Evolutionary conservation across 2,329 filamentous ascomycete genomes (phyloP), one percentile per base, ranked within the genome.

Genomic region (Lachnellula suecica): DNA sequence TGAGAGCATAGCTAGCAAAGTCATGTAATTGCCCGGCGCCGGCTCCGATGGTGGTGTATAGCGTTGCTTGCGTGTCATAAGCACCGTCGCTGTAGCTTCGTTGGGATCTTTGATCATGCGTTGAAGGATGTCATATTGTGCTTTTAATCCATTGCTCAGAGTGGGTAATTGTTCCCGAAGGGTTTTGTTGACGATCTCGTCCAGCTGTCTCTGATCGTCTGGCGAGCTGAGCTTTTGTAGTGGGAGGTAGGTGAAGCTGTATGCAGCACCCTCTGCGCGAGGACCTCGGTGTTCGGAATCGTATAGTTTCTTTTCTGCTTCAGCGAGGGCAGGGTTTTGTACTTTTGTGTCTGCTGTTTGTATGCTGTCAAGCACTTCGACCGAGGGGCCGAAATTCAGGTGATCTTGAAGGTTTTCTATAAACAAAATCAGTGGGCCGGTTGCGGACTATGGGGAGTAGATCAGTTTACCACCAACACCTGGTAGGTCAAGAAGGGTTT

Each of bases 1-100:
- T 17, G 65, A 68, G 57, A 69, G 67, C 22, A 70, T 61, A 4
- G 62, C 58, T 13, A 64, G 48, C 24, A 70, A 49, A 2, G 71
- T 61, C 6, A 75, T 35, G 37, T 41, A 53, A 17, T 49, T 53
- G 10, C 50, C 50, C 4, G 10, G 31, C 35, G 9, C 19, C n/a
- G n/a, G n/a, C n/a, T n/a, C n/a, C 31, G 35, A 42, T 13, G 24
- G n/a, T 4, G 50, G 38, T 29, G 37, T 44, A 37, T 48, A 44
- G 37, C 45, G 25, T 38, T 47, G 50, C 20, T 6, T 48, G 27
- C 44, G 50, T 4, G 37, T 47, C 45, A 52, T 48, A 20, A 52
- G 29, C 4, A 15, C 19, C 19, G 44, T 44, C 3, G 27, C 44
- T 22, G 50, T 27, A n/a, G 50, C 35, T 48, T 52, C 45, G 25